These are phyloP conservation scores for Phytophthora litchii DNA, from an alignment of 352 stramenopile species.

Conservation along the genomic window DNA sequence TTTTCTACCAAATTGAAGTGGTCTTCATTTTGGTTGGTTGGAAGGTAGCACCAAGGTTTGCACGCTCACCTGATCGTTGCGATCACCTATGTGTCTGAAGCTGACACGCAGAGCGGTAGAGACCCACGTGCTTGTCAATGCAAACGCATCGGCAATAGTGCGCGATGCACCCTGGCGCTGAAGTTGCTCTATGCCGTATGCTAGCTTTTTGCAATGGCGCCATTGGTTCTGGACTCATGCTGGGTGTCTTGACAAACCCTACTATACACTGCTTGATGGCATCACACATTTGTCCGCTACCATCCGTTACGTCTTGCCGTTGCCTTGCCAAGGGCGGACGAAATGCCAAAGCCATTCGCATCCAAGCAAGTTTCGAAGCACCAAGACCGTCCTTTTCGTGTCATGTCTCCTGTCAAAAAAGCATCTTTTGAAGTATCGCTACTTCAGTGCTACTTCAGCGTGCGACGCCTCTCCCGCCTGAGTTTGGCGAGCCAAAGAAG, in stretches of 20 bases:
- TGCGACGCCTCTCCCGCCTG: conserved; percentile 29
- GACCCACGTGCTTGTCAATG: conserved; percentile 1
- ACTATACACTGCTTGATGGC: too few species aligned
- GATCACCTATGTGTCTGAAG: not conserved
- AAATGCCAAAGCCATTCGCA: too few species aligned
- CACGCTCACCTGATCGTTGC: too few species aligned
- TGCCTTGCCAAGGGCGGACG: too few species aligned
- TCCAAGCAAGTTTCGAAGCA: too few species aligned
- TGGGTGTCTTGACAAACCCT: too few species aligned
- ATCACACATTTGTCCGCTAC: too few species aligned
- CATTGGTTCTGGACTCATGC: too few species aligned
- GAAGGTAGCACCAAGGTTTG: too few species aligned
- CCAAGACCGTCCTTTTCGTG: not conserved
- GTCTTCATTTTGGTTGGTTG: not conserved
- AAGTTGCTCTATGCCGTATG: too few species aligned
- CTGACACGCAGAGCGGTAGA: conserved; percentile 1
- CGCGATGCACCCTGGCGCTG: not conserved
- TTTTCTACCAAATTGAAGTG: conserved; percentile 27
- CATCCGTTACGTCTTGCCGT: too few species aligned
- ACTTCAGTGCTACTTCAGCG: conserved; percentile 9
- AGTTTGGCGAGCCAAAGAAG: conserved; percentile 28
- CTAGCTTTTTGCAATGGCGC: too few species aligned
- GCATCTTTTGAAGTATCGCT: not conserved
- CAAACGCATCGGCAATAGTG: not conserved
- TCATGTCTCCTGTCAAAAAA: not conserved